Evolutionary conservation across 495 filamentous ascomycete species (phyloP), one percentile per base, ranked within the genome.

Genomic region (Tuber magnatum): DNA sequence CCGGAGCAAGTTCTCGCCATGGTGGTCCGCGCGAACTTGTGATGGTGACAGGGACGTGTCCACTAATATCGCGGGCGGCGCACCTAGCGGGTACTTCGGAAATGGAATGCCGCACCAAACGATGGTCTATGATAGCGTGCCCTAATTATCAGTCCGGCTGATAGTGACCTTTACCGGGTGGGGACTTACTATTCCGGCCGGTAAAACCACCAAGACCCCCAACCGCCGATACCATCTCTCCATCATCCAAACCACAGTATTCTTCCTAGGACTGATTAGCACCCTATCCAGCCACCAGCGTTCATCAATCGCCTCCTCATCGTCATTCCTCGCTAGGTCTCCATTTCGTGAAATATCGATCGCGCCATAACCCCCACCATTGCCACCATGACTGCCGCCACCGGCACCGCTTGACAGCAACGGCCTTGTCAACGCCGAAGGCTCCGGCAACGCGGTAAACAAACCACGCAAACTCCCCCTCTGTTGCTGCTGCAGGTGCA

Each of bases 51-150:
- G 22, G 9, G 39, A 7, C 9, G 82, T 78, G 5, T 84, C 82
- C 22, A 61, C 51, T 61, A 3, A 9, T 61, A 86, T 74, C 38
- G 76, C 77, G 68, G 81, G 72, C 16, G 79, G 76, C 41, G 72
- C 71, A 28, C 81, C 72, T 74, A 86, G 76, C 12, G 86, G 85
- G 77, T 89, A 90, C 69, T 89, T 87, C n/a, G 89, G 89, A 72
- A 90, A 88, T 3, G 89, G 89, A 43, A 91, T 78, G 7, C 88
- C 87, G 75, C 87, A 89, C 89, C 89, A 91, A 22, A 85, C 84
- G 71, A 91, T 85, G 35, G 88, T 86, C 88, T 89, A 80, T 48
- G 39, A 61, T 56, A 48, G 14, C 3, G 40, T 69, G 65, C n/a
- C 51, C 56, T 18, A 14, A 18, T 20, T 35, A n/a, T 61, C n/a